Percentiles rank a stretch among this genome's conserved stretches.
These are phyloP conservation scores for Sugiyamaella chiloensis DNA, from an alignment of 805 yeast species.

Conservation along the genomic window DNA sequence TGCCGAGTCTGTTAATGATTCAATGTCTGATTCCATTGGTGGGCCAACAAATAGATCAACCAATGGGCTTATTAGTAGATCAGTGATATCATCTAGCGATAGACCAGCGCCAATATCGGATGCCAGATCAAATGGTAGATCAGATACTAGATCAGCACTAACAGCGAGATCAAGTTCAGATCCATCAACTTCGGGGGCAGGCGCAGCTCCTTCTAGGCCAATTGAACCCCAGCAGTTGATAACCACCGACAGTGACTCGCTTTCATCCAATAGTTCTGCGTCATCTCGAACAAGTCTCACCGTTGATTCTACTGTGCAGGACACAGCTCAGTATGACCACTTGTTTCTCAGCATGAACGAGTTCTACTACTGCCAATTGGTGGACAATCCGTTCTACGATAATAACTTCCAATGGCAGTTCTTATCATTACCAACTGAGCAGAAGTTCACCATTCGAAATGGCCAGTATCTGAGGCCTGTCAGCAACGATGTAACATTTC, in stretches of 20 bases:
- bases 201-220: not conserved
- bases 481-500: conserved; percentile 24
- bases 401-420: conserved; percentile 6
- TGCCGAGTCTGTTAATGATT: too few relatives aligned
- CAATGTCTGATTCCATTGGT: too few relatives aligned
- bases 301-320: conserved; percentile 11
- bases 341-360: conserved; percentile 28
- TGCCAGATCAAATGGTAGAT: not conserved
- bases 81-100: not conserved
- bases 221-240: not conserved
- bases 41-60: too few relatives aligned
- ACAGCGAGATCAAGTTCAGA: not conserved
- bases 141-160: too few relatives aligned
- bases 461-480: conserved; percentile 25
- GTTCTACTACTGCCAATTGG: conserved; percentile 24
- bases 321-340: conserved; percentile 20
- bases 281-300: not conserved
- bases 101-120: not conserved
- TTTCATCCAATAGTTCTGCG: conserved; percentile 1
- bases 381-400: conserved; percentile 17
- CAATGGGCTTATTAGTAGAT: too few relatives aligned
- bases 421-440: not conserved
- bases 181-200: not conserved
- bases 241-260: not conserved
- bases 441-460: conserved; percentile 2